phyloP scores from a whole-genome alignment of 1,139 yeast species.

The Yamadazyma oceani region DNA sequence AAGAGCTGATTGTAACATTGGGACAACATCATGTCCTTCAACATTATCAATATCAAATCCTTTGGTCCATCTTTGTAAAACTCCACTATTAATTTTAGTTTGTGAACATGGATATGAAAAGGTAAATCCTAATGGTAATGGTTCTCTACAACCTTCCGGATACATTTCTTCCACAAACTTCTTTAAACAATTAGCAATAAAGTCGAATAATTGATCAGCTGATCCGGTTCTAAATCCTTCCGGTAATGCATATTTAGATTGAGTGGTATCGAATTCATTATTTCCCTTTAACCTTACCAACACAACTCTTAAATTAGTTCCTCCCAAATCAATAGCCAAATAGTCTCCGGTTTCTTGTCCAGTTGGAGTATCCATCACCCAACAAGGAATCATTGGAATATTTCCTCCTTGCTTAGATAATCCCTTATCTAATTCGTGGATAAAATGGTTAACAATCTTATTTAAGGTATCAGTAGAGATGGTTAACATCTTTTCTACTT shows the following conservation, averaged over 20 bases:
- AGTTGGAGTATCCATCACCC: slow-evolving; percentile 93
- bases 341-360: slow-evolving; percentile 88
- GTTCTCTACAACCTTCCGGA: slow-evolving; percentile 54
- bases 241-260: slow-evolving; percentile 80
- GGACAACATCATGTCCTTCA: slow-evolving; percentile 93
- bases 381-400: slow-evolving; percentile 95
- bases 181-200: slow-evolving; percentile 79
- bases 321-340: slow-evolving; percentile 93
- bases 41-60: slow-evolving; percentile 94
- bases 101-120: slow-evolving; percentile 94
- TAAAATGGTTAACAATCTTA: slow-evolving; percentile 62
- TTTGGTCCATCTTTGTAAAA: slow-evolving; percentile 96
- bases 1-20: slow-evolving; percentile 80
- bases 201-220: slow-evolving; percentile 75
- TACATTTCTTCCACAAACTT: slow-evolving; percentile 60
- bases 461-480: slow-evolving; percentile 60
- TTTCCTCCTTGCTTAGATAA: slow-evolving; percentile 74
- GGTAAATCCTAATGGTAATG: slow-evolving; percentile 87
- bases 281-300: slow-evolving; percentile 78
- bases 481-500: slow-evolving; percentile 63
- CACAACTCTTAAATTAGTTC: slow-evolving; percentile 90
- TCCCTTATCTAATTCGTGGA: slow-evolving; percentile 74
- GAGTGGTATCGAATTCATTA: slow-evolving; percentile 76
- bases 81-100: slow-evolving; percentile 76
- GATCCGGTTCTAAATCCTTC: slow-evolving; percentile 72